Percentiles rank a stretch among this genome's conserved stretches.
phyloP scores from a whole-genome alignment of 371 early-diverging fungal species.

The Mucor indicus region DNA sequence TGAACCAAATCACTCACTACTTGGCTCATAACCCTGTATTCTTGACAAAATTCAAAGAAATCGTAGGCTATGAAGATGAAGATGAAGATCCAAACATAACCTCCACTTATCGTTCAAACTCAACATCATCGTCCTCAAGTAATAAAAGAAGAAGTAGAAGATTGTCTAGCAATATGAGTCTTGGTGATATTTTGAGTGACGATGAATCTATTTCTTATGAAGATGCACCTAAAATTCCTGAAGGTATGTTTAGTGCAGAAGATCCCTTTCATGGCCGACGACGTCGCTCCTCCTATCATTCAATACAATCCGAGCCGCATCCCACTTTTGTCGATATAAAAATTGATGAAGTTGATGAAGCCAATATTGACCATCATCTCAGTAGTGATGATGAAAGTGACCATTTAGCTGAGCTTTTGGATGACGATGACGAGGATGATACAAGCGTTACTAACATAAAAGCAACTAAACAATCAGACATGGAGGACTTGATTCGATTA shows the following conservation, averaged over 20 bases:
- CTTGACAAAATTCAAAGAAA: slow-evolving; percentile 41
- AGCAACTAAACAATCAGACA: not conserved
- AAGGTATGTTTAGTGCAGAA: slow-evolving; percentile 19
- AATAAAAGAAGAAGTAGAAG: slow-evolving; percentile 10
- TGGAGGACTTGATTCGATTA: slow-evolving; percentile 18
- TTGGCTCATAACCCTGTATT: slow-evolving; percentile 43
- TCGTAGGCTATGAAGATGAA: slow-evolving; percentile 33
- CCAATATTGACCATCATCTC: slow-evolving; percentile 6
- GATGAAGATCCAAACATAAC: slow-evolving; percentile 1
- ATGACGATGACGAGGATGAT: slow-evolving; percentile 10
- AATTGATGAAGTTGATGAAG: slow-evolving; percentile 24
- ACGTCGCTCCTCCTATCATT: slow-evolving; percentile 22
- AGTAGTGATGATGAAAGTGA: slow-evolving; percentile 11
- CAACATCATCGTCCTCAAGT: slow-evolving; percentile 9
- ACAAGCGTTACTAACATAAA: slow-evolving; percentile 4
- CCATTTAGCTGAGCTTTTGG: slow-evolving; percentile 17
- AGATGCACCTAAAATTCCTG: slow-evolving; percentile 13
- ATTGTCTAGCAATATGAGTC: slow-evolving; percentile 13
- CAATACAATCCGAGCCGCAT: slow-evolving; percentile 25
- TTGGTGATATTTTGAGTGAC: slow-evolving; percentile 11
- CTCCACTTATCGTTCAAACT: not conserved
- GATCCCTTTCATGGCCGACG: slow-evolving; percentile 26
- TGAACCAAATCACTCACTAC: slow-evolving; percentile 30
- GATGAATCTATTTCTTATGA: slow-evolving; percentile 17
- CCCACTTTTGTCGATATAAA: slow-evolving; percentile 24